Evolutionary conservation across 202 grass and related monocot species (phyloP), one percentile per base, ranked within the genome.

Genomic region (Setaria viridis): DNA sequence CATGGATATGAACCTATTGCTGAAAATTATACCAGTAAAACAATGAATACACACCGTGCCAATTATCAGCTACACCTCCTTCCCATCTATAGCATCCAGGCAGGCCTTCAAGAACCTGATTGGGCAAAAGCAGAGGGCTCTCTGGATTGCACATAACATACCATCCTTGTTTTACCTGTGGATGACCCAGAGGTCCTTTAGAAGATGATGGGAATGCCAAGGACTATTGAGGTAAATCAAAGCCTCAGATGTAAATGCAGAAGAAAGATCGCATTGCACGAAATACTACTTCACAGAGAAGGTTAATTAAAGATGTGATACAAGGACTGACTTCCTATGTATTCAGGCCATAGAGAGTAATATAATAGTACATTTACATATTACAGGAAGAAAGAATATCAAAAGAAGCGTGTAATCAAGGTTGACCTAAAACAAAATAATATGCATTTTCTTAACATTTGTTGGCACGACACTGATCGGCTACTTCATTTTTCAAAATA

Each of bases 151-250:
- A 47, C 88, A 94, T 82, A 82, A 87, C 66, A 69, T 67, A 5
- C 92, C 88, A 37, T 89, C 76, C 81, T 80, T 94, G 68, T 80
- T 97, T 13, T 87, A 92, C 50, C 77, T 69, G 75, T 92, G 90
- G 78, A 94, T 94, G 84, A 89, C 86, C 41, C 89, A 90, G 83
- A 94, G 70, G 76, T 88, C 16, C 65, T 89, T 91, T 76, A 82
- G 46, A 86, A 89, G 74, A 67, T 89, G 67, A 78, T 91, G 84
- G 74, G 81, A 80, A 83, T 77, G 74, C 68, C 77, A 50, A 82
- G 11, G 30, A 29, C 74, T 69, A 85, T 83, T 13, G 82, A 92
- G 85, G 82, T 84, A 85, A 77, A 88, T 54, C 49, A 80, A 6
- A 76, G 15, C 39, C 42, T 43, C 16, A 9, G 25, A 76, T 35